Evolutionary conservation across 768 basidiomycete species (phyloP).

Genomic region (Suillus placidus): DNA sequence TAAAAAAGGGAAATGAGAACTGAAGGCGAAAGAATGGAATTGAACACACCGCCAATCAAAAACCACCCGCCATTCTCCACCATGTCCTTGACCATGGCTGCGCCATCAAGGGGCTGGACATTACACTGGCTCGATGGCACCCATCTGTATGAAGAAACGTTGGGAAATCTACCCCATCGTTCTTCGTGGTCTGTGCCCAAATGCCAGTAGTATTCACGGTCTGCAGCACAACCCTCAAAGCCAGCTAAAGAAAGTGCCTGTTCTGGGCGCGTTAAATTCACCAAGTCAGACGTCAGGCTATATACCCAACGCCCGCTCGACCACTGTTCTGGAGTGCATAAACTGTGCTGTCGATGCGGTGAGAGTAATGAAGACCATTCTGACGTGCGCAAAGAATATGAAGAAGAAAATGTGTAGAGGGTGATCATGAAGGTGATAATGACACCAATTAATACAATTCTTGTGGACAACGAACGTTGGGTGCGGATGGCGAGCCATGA

Average conservation of each 20-base stretch:
- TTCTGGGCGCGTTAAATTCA: slow-evolving; percentile 39
- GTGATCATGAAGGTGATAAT: slow-evolving; percentile 29
- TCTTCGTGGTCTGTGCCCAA: slow-evolving; percentile 52
- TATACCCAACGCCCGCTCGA: slow-evolving; percentile 45
- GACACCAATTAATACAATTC: slow-evolving; percentile 27
- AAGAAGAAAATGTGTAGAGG: slow-evolving; percentile 28
- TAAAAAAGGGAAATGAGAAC: slow-evolving; percentile 1
- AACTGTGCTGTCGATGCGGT: slow-evolving; percentile 23
- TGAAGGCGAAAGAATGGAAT: not conserved
- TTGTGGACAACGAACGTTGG: slow-evolving; percentile 26
- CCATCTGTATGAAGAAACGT: slow-evolving; percentile 56
- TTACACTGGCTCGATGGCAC: slow-evolving; percentile 48
- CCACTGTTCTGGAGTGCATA: slow-evolving; percentile 40
- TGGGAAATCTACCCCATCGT: slow-evolving; percentile 55
- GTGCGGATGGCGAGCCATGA: slow-evolving; percentile 18
- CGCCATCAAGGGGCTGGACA: slow-evolving; percentile 43
- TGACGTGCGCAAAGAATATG: slow-evolving; percentile 17
- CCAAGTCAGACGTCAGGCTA: slow-evolving; percentile 36
- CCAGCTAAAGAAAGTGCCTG: slow-evolving; percentile 56
- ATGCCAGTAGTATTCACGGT: slow-evolving; percentile 66
- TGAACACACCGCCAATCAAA: slow-evolving; percentile 55
- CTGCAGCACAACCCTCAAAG: slow-evolving; percentile 64
- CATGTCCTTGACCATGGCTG: slow-evolving; percentile 53
- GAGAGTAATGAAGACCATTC: slow-evolving; percentile 30
- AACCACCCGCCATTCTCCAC: slow-evolving; percentile 76